Evolutionary conservation across 345 rosid genomes (phyloP), one percentile per base, ranked within the genome.

Genomic region (Murraya koenigii): DNA sequence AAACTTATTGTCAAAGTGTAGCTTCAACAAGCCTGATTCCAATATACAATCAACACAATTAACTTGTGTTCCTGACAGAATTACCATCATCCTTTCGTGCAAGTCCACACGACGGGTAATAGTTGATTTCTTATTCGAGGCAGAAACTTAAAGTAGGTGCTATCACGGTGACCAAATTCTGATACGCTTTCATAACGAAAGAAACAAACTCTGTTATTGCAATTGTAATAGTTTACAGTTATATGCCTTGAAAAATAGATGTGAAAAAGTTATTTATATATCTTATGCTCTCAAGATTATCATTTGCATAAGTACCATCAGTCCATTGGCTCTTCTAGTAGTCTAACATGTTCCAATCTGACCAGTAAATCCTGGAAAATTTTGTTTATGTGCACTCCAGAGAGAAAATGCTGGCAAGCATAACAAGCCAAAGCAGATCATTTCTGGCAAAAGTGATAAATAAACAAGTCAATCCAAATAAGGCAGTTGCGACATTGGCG

Each of bases 371-470:
- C 74, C 79, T 56, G 74, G 17, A 26, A 66, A 33, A 25, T 35
- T 33, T 30, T 35, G 23, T 35, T 77, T 5, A 77, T 26, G 28
- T 67, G 56, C 14, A 36, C 30, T 3, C 25, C 49, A 8, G 79
- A 67, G 1, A 23, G 79, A 68, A 23, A 71, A 55, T 26, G 63
- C 15, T 44, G 49, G 49, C 49, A 11, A 23, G 58, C 17, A n/a
- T 15, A 26, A 77, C 61, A 59, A 59, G 56, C 47, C 75, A 60
- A n/a, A 17, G 62, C 52, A 71, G 17, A 17, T 69, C 69, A 44
- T 19, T 49, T 39, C 32, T 71, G 35, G 10, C 63, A 58, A 44
- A 44, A 61, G 35, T 60, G 33, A 60, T 13, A 8, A 25, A 39
- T 49, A 33, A 44, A 30, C 35, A 5, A 77, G 47, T 11, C 26